These are phyloP conservation scores for Warburgia ugandensis DNA, from an alignment of 164 flowering plant genomes.

Conservation along the genomic window DNA sequence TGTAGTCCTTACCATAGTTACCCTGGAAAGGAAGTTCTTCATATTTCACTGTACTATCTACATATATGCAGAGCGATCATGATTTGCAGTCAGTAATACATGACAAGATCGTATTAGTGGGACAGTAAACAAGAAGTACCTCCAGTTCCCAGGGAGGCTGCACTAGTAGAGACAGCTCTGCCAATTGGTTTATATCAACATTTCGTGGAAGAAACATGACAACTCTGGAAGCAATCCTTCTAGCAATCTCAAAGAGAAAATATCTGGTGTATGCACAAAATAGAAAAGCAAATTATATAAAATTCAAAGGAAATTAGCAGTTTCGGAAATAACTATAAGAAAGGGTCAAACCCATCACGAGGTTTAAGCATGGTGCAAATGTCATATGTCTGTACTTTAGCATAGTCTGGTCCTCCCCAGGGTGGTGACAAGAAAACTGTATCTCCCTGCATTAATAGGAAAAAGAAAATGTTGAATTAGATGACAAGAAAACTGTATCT, in stretches of 20 bases:
- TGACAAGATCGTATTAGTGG: too few relatives aligned
- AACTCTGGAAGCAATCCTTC: slow-evolving; percentile 49
- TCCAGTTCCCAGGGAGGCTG: slow-evolving; percentile 75
- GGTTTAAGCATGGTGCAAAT: slow-evolving; percentile 81
- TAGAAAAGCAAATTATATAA: neutral
- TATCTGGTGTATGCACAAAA: slow-evolving; percentile 28
- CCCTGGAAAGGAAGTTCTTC: too few relatives aligned
- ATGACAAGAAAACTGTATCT: neutral
- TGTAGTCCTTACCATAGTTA: too few relatives aligned
- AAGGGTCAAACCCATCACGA: slow-evolving; percentile 48
- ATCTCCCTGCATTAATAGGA: slow-evolving; percentile 54
- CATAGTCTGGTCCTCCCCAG: slow-evolving; percentile 97
- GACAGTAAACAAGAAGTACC: slow-evolving; percentile 45
- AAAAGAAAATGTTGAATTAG: neutral
- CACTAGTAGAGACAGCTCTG: slow-evolving; percentile 57
- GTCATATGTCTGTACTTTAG: slow-evolving; percentile 50
- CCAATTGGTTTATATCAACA: slow-evolving; percentile 76
- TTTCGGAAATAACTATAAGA: neutral
- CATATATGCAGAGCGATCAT: too few relatives aligned
- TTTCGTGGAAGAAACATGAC: slow-evolving; percentile 96
- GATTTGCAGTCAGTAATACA: too few relatives aligned
- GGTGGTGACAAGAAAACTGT: slow-evolving; percentile 89
- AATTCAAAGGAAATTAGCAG: neutral
- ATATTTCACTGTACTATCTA: too few relatives aligned
- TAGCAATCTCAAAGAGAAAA: slow-evolving; percentile 52